Conservation (phyloP, 2,329 filamentous ascomycete genomes). For the Trichophaea hybrida region DNA sequence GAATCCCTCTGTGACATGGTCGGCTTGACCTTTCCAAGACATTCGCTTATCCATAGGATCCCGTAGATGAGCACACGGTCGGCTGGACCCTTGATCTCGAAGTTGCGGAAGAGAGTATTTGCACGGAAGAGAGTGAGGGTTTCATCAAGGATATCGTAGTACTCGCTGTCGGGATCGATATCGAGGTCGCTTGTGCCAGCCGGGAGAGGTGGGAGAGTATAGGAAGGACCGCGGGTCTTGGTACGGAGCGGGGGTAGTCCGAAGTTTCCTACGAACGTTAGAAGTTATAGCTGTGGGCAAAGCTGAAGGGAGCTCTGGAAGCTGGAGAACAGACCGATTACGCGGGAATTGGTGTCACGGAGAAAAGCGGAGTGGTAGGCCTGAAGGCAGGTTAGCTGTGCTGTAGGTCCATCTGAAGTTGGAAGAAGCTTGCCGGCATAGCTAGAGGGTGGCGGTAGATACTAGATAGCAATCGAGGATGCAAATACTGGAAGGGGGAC, state of each 20-base stretch:
- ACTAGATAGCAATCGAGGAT: too few species aligned
- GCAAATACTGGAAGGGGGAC: too few species aligned
- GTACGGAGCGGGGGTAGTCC: conserved; percentile 88
- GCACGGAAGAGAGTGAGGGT: conserved; percentile 84
- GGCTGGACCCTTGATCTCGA: conserved; percentile 92
- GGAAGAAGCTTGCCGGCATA: conserved; percentile 1
- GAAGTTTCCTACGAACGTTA: conserved; percentile 67
- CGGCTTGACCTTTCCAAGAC: conserved; percentile 73
- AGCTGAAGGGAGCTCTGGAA: not conserved
- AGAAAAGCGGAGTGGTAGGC: conserved; percentile 28
- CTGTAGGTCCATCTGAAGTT: not conserved
- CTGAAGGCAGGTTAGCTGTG: conserved; percentile 9
- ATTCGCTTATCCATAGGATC: conserved; percentile 87
- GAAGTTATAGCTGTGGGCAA: conserved; percentile 22
- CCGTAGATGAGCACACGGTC: conserved; percentile 93
- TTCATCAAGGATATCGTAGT: conserved; percentile 94
- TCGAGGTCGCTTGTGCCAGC: conserved; percentile 41
- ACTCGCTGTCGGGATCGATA: conserved; percentile 70
- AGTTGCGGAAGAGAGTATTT: conserved; percentile 98
- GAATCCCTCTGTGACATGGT: conserved; percentile 50
- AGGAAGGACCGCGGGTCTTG: conserved; percentile 86
- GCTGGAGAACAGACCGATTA: conserved; percentile 24
- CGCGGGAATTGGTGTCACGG: conserved; percentile 26
- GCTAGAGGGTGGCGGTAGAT: not conserved
- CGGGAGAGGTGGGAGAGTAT: conserved; percentile 56